Conservation (phyloP, 768 basidiomycete species). For the Collybiopsis confluens region DNA sequence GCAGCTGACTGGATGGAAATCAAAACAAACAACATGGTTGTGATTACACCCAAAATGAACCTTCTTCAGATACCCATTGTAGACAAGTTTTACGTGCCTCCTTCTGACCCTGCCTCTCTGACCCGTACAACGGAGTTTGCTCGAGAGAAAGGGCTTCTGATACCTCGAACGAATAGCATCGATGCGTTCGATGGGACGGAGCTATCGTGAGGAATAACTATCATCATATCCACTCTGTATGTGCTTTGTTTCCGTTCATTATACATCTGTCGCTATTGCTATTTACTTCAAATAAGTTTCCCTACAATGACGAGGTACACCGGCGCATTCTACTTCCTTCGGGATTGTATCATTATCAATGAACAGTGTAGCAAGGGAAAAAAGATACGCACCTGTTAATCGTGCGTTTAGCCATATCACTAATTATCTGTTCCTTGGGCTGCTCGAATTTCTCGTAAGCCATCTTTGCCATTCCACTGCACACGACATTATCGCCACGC, state of each 20-base stretch:
- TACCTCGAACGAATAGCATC: background rate
- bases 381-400: background rate
- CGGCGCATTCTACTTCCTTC: too few relatives aligned
- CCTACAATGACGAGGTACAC: too few relatives aligned
- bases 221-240: too few relatives aligned
- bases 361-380: too few relatives aligned
- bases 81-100: slow-evolving; percentile 89
- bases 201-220: background rate
- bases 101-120: slow-evolving; percentile 70
- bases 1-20: slow-evolving; percentile 99
- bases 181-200: background rate
- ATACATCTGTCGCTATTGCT: too few relatives aligned
- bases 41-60: slow-evolving; percentile 96
- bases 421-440: slow-evolving; percentile 20
- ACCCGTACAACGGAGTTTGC: slow-evolving; percentile 80
- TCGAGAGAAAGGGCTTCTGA: slow-evolving; percentile 70
- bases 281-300: too few relatives aligned
- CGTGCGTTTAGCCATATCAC: background rate
- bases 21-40: slow-evolving; percentile 91
- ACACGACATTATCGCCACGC: slow-evolving; percentile 27
- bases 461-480: slow-evolving; percentile 19
- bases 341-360: too few relatives aligned
- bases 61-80: slow-evolving; percentile 90
- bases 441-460: slow-evolving; percentile 28
- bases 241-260: too few relatives aligned